These are phyloP conservation scores for Osmozyma mogii DNA, from an alignment of 805 yeast genomes.

Conservation along the genomic window DNA sequence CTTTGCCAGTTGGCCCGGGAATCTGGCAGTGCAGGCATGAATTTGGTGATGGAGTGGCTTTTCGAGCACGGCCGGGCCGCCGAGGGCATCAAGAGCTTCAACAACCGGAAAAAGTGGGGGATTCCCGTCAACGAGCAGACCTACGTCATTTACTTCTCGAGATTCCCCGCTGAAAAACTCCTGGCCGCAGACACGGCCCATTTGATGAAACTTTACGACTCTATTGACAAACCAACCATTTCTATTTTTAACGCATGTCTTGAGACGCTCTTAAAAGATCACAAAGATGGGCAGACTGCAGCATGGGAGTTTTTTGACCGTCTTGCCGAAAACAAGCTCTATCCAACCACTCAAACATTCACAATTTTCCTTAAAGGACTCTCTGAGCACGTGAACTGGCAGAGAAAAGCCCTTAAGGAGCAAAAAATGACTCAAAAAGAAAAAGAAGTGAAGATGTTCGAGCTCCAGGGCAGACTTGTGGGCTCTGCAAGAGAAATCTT, in stretches of 20 bases:
- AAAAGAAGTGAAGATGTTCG: conserved; percentile 17
- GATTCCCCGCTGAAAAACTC: background rate
- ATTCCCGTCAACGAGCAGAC: conserved; percentile 44
- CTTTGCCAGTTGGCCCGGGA: conserved; percentile 40
- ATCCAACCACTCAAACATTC: conserved; percentile 30
- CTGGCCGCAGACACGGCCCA: conserved; percentile 1
- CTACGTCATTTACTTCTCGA: conserved; percentile 22
- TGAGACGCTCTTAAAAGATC: conserved; percentile 27
- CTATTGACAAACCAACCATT: conserved; percentile 10
- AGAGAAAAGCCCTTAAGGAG: conserved; percentile 11
- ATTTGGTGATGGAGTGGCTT: conserved; percentile 47
- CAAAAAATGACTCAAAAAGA: conserved; percentile 10
- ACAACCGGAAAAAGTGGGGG: conserved; percentile 56
- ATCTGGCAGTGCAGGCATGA: conserved; percentile 55
- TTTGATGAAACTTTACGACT: too few relatives aligned
- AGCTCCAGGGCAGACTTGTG: conserved; percentile 21
- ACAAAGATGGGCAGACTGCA: conserved; percentile 19
- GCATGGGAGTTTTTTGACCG: conserved; percentile 33
- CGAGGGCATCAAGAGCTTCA: conserved; percentile 42
- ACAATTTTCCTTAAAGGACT: conserved; percentile 32
- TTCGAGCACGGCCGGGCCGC: conserved; percentile 35
- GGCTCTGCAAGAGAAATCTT: conserved; percentile 21
- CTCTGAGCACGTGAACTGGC: conserved; percentile 12
- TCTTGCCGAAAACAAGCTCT: conserved; percentile 12
- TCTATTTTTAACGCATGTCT: conserved; percentile 33